Conservation (phyloP, 2,329 filamentous ascomycete species). For the Calonectria crousiana region DNA sequence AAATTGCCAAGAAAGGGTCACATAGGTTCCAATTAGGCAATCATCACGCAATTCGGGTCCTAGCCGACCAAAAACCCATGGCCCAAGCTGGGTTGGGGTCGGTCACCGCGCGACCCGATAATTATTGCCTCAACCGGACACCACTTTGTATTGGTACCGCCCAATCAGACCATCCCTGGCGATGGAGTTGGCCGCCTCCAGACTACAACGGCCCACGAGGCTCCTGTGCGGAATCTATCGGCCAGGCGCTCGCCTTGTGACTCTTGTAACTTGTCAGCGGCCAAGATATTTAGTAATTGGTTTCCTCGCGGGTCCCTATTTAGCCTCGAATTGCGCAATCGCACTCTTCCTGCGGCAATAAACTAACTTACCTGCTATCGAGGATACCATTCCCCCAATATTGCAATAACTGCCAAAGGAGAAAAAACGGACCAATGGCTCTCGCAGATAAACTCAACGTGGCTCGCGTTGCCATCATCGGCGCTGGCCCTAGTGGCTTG, state of each 20-base stretch:
- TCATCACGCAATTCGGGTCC: background rate
- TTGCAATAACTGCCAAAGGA: background rate
- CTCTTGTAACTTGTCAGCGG: background rate
- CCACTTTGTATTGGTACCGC: background rate
- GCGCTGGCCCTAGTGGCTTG: slow-evolving; percentile 78
- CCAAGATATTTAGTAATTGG: slow-evolving; percentile 9
- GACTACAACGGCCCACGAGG: slow-evolving; percentile 31
- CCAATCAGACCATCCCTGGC: slow-evolving; percentile 33
- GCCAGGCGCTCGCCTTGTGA: background rate
- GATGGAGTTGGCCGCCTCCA: slow-evolving; percentile 25
- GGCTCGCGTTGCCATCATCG: slow-evolving; percentile 74
- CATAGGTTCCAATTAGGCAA: background rate
- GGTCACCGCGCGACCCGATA: slow-evolving; percentile 36
- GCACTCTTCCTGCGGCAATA: background rate
- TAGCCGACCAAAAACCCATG: slow-evolving; percentile 31
- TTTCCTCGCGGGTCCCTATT: background rate
- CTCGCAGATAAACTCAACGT: slow-evolving; percentile 47
- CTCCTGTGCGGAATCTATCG: slow-evolving; percentile 42
- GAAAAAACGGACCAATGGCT: slow-evolving; percentile 25
- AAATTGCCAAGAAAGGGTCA: background rate
- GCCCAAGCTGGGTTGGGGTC: slow-evolving; percentile 32
- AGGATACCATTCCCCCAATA: background rate
- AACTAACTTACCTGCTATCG: background rate
- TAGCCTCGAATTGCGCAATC: slow-evolving; percentile 2
- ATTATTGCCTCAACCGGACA: slow-evolving; percentile 37